These are phyloP conservation scores for Aspergillus sp. DNA, from an alignment of 2,329 filamentous ascomycete genomes.

Conservation along the genomic window DNA sequence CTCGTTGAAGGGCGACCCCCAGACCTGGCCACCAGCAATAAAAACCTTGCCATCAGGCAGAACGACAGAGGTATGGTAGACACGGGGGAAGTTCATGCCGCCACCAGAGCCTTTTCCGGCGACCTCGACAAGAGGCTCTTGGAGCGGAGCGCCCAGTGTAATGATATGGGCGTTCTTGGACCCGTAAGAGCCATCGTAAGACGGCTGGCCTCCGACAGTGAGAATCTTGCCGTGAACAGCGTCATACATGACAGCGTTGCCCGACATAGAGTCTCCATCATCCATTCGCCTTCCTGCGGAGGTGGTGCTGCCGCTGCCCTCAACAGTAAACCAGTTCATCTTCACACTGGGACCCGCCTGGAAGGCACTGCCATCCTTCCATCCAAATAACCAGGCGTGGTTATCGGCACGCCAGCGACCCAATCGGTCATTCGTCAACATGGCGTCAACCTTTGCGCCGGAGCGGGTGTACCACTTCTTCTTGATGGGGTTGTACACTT, in stretches of 20 bases:
- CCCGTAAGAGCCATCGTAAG: conserved; percentile 33
- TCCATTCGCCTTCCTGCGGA: conserved; percentile 47
- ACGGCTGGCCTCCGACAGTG: conserved; percentile 8
- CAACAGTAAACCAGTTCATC: conserved; percentile 59
- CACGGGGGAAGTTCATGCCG: conserved; percentile 47
- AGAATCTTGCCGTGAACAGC: conserved; percentile 40
- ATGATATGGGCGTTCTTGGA: conserved; percentile 51
- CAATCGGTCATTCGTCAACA: conserved; percentile 54
- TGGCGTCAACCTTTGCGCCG: conserved; percentile 47
- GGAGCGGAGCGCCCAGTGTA: conserved; percentile 41
- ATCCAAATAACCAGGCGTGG: conserved; percentile 18
- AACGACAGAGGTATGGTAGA: conserved; percentile 49
- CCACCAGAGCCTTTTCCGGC: conserved; percentile 3
- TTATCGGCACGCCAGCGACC: conserved; percentile 43
- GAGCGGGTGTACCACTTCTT: conserved; percentile 50
- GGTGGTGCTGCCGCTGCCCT: conserved; percentile 22
- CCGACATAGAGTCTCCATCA: conserved; percentile 11
- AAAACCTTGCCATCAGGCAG: conserved; percentile 52
- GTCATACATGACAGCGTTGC: conserved; percentile 18
- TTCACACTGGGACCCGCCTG: conserved; percentile 55
- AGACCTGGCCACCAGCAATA: conserved; percentile 49
- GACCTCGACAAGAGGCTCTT: conserved; percentile 8
- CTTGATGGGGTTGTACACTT: conserved; percentile 50
- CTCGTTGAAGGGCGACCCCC: conserved; percentile 48
- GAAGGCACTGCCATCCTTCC: conserved; percentile 34